Conservation (phyloP, 345 rosid genomes). For the Eucalyptus virginea region DNA sequence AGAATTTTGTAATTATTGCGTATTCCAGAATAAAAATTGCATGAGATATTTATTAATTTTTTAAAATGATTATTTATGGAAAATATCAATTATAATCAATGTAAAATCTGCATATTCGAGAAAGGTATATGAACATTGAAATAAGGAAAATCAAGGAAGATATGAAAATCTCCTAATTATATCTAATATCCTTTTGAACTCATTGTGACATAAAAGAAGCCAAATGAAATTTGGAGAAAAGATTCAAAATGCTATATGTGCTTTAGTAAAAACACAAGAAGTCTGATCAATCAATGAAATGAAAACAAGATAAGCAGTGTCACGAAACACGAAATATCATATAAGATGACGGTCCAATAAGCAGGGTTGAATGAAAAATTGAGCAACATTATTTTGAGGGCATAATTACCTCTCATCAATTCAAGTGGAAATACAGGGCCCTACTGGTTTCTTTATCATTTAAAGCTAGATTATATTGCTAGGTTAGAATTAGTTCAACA, state of each 20-base stretch:
- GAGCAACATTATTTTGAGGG: not conserved
- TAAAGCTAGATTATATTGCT: not conserved
- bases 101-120: not conserved
- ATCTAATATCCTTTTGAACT: not conserved
- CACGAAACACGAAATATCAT: not conserved
- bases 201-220: not conserved
- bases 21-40: not conserved
- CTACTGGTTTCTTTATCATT: not conserved
- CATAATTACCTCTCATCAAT: not conserved
- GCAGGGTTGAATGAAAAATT: not conserved
- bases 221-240: not conserved
- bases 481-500: not conserved
- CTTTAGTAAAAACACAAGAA: not conserved
- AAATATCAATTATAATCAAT: not conserved
- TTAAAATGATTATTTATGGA: not conserved
- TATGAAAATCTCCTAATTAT: not conserved
- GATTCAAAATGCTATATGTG: not conserved
- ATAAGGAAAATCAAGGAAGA: not conserved
- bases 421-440: not conserved
- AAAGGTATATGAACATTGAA: not conserved
- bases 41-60: not conserved
- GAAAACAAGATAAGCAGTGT: not conserved
- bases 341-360: not conserved
- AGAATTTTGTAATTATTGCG: not conserved
- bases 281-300: not conserved